Conservation (phyloP, 2,329 filamentous ascomycete species). For the Pestalotiopsis sp. region DNA sequence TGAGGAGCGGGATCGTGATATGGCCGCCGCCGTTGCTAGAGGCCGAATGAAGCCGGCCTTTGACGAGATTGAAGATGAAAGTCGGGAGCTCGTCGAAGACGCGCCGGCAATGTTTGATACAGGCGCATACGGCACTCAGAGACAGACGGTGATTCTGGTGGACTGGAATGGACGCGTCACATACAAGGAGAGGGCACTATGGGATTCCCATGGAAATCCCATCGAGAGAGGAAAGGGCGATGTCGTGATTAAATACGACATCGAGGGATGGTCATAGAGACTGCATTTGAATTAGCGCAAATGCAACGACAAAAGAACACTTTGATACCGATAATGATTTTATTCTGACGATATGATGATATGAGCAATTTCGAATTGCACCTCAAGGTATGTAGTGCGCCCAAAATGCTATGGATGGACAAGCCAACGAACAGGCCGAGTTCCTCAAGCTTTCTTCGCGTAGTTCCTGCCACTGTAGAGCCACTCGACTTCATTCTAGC, state of each 20-base stretch:
- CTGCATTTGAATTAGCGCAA: neutral
- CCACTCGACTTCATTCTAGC: too few species aligned
- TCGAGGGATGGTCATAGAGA: slow-evolving; percentile 32
- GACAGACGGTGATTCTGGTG: slow-evolving; percentile 65
- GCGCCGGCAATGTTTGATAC: slow-evolving; percentile 50
- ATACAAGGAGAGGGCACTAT: slow-evolving; percentile 62
- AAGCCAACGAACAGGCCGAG: too few species aligned
- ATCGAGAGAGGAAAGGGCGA: slow-evolving; percentile 59
- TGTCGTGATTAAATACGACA: slow-evolving; percentile 56
- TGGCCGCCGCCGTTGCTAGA: slow-evolving; percentile 41
- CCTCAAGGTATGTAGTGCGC: too few species aligned
- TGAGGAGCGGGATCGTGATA: slow-evolving; percentile 45
- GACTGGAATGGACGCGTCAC: slow-evolving; percentile 66
- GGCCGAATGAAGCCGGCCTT: slow-evolving; percentile 42
- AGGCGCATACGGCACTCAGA: slow-evolving; percentile 67
- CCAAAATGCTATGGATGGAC: too few species aligned
- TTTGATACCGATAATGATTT: neutral
- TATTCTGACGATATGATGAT: neutral
- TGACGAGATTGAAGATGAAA: slow-evolving; percentile 39
- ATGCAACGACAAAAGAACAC: neutral
- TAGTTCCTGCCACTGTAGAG: too few species aligned
- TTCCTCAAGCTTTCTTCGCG: too few species aligned
- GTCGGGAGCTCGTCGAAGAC: slow-evolving; percentile 36
- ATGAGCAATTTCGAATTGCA: too few species aligned
- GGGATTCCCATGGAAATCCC: slow-evolving; percentile 58